phyloP scores from a whole-genome alignment of 768 basidiomycete species.

The Pisolithus marmoratus region DNA sequence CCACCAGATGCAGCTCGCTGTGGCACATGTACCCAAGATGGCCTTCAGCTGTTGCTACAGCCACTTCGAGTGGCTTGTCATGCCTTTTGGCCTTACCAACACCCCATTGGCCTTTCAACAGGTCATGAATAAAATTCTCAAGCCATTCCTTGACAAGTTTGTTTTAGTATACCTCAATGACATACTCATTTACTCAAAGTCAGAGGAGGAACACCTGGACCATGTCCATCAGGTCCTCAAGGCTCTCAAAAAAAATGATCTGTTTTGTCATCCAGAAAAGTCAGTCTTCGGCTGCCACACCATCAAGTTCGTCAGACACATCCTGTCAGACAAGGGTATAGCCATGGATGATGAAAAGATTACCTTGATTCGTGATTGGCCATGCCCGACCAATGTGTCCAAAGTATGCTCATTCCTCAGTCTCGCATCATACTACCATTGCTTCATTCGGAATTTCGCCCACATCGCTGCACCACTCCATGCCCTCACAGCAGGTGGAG shows the following conservation, averaged over 20 bases:
- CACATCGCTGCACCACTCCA: neutral
- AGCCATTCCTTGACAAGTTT: slow-evolving; percentile 24
- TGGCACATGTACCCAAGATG: too few relatives aligned
- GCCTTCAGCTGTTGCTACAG: too few relatives aligned
- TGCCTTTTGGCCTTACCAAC: slow-evolving; percentile 34
- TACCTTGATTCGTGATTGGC: neutral
- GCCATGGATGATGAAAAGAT: neutral
- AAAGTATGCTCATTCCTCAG: too few relatives aligned
- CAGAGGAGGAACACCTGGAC: slow-evolving; percentile 15
- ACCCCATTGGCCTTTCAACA: slow-evolving; percentile 25
- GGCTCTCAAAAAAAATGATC: slow-evolving; percentile 22
- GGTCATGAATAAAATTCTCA: slow-evolving; percentile 1
- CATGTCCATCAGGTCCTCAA: slow-evolving; percentile 30
- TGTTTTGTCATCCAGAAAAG: neutral
- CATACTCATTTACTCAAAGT: slow-evolving; percentile 28
- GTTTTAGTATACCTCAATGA: slow-evolving; percentile 33
- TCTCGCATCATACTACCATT: neutral
- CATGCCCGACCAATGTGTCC: neutral
- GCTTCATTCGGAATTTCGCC: neutral
- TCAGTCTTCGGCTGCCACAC: neutral
- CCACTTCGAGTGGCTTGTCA: slow-evolving; percentile 1
- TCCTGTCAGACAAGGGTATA: neutral
- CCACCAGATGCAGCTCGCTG: too few relatives aligned
- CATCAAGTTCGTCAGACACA: neutral
- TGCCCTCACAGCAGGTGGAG: neutral